Conservation (phyloP, 2,329 filamentous ascomycete species). For the Cladobotryum protrusum region DNA sequence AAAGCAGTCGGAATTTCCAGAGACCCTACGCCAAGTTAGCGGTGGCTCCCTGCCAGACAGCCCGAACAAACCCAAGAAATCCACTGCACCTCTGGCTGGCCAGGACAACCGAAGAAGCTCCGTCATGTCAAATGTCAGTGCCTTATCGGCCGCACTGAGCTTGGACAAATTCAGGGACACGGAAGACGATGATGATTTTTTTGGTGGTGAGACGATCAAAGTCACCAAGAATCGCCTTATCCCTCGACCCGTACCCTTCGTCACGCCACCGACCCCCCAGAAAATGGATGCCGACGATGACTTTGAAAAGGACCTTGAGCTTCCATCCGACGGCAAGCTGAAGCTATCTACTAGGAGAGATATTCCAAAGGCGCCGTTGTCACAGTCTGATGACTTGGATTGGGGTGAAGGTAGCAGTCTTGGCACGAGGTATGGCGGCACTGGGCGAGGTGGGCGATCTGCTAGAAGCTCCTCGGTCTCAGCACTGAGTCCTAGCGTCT, state of each 20-base stretch:
- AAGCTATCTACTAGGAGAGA: slow-evolving; percentile 57
- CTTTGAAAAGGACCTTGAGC: slow-evolving; percentile 66
- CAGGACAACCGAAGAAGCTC: slow-evolving; percentile 24
- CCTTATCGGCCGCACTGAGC: slow-evolving; percentile 43
- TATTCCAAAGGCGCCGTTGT: slow-evolving; percentile 55
- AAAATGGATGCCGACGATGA: slow-evolving; percentile 51
- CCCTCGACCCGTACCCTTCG: slow-evolving; percentile 45
- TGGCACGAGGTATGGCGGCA: slow-evolving; percentile 84
- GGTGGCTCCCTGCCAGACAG: slow-evolving; percentile 47
- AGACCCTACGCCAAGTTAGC: slow-evolving; percentile 61
- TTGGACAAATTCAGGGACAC: slow-evolving; percentile 60
- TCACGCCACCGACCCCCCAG: slow-evolving; percentile 50
- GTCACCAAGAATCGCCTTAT: slow-evolving; percentile 52
- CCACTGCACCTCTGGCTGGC: slow-evolving; percentile 12
- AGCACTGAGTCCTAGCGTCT: slow-evolving; percentile 84
- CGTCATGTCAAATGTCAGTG: slow-evolving; percentile 27
- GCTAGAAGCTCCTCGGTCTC: slow-evolving; percentile 82
- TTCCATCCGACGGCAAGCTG: slow-evolving; percentile 61
- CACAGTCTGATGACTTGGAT: slow-evolving; percentile 71
- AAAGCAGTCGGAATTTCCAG: slow-evolving; percentile 57
- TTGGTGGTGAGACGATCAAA: slow-evolving; percentile 65
- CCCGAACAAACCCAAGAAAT: slow-evolving; percentile 38
- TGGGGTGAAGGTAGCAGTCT: slow-evolving; percentile 94
- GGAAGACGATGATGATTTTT: slow-evolving; percentile 56
- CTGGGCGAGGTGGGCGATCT: slow-evolving; percentile 70